These are phyloP conservation scores for Handroanthus guayacan DNA, from an alignment of 257 asterid genomes.

Conservation along the genomic window DNA sequence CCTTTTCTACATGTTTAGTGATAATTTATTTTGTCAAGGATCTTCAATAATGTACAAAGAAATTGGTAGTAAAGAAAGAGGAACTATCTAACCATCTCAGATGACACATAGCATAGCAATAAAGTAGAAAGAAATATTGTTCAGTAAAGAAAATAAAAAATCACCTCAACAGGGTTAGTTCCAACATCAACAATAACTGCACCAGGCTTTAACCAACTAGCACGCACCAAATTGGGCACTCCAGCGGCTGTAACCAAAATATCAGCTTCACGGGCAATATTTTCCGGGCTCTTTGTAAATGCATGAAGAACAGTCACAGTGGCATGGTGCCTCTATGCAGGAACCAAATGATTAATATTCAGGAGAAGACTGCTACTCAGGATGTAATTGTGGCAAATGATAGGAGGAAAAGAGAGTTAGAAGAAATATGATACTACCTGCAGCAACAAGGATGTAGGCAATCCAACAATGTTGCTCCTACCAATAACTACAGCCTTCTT, in stretches of 20 bases:
- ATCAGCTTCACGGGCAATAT: conserved; percentile 81
- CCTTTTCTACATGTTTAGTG: background rate
- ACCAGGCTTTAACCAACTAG: conserved; percentile 92
- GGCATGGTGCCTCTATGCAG: conserved; percentile 87
- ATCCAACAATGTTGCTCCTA: conserved; percentile 91
- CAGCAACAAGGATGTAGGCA: conserved; percentile 77
- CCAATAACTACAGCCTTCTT: conserved; percentile 80
- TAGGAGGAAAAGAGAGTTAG: conserved; percentile 19
- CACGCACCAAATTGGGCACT: conserved; percentile 82
- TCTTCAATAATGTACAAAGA: background rate
- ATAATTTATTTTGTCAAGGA: background rate
- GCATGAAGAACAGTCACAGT: conserved; percentile 79
- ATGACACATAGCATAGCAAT: background rate
- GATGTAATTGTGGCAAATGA: conserved; percentile 3
- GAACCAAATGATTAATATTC: conserved; percentile 22
- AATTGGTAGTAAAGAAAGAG: background rate
- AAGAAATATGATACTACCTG: conserved; percentile 56
- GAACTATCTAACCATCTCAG: background rate
- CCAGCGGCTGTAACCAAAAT: conserved; percentile 86
- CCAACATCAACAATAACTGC: conserved; percentile 87
- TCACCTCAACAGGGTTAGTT: conserved; percentile 82
- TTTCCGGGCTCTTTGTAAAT: conserved; percentile 66
- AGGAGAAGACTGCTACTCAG: conserved; percentile 18
- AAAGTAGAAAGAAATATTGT: conserved; percentile 12
- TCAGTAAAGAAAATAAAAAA: conserved; percentile 19